These are phyloP conservation scores for Alternaria sp. DNA, from an alignment of 2,329 filamentous ascomycete genomes.

Conservation along the genomic window DNA sequence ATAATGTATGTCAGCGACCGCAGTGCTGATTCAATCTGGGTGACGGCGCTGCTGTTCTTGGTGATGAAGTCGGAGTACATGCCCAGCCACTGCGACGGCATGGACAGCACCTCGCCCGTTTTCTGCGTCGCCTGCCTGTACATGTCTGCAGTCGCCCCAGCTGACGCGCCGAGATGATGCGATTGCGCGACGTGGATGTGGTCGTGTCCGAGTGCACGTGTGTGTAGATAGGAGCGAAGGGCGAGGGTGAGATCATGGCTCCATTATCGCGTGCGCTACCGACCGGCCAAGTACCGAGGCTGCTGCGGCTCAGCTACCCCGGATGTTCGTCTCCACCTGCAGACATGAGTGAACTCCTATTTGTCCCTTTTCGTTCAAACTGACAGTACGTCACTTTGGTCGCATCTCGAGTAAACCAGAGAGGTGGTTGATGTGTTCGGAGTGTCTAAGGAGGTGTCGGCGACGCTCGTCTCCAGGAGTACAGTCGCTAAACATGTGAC, in stretches of 20 bases:
- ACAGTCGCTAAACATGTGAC: conserved; percentile 31
- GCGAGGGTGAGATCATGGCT: conserved; percentile 34
- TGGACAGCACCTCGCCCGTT: conserved; percentile 58
- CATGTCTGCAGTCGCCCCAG: conserved; percentile 34
- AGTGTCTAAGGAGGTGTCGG: too few relatives aligned
- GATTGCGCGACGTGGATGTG: conserved; percentile 23
- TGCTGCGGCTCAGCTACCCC: conserved; percentile 20
- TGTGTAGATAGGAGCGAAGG: conserved; percentile 31
- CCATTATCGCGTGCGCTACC: conserved; percentile 12
- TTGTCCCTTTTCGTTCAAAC: background rate
- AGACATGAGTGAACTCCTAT: background rate
- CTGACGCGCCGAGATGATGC: conserved; percentile 15
- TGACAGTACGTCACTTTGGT: too few relatives aligned
- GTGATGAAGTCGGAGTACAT: conserved; percentile 90
- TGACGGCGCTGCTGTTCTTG: conserved; percentile 91
- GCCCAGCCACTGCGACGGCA: conserved; percentile 70
- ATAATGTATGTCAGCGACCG: conserved; percentile 95
- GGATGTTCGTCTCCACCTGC: conserved; percentile 9
- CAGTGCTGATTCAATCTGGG: conserved; percentile 92
- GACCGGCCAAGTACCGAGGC: conserved; percentile 39
- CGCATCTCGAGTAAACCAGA: too few relatives aligned
- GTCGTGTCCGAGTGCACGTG: conserved; percentile 20
- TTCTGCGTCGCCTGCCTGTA: conserved; percentile 48
- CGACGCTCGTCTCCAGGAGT: too few relatives aligned
- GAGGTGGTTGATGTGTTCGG: too few relatives aligned